Evolutionary conservation across 106 monocot species (phyloP).

Genomic region (Ottelia alismoides): DNA sequence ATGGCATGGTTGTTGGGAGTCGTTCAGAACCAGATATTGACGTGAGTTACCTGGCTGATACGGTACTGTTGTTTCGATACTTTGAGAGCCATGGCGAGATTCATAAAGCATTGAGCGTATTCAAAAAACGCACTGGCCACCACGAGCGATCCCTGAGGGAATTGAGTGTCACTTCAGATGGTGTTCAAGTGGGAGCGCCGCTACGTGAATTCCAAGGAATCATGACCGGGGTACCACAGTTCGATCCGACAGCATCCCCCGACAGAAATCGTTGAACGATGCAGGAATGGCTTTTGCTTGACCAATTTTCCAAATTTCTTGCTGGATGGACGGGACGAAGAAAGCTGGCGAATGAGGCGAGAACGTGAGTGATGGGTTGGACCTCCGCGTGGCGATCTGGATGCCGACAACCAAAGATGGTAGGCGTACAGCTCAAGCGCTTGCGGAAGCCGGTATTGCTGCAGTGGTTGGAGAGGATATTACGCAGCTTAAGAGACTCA

Average conservation of each 20-base stretch:
- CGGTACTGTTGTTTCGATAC: neutral
- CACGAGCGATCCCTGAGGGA: neutral
- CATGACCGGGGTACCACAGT: neutral
- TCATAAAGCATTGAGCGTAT: neutral
- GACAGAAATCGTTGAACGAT: too few species aligned
- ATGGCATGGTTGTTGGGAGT: neutral
- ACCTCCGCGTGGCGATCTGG: neutral
- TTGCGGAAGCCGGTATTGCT: neutral
- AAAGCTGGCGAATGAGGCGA: neutral
- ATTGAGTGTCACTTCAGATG: neutral
- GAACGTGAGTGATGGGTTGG: neutral
- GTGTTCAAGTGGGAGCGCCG: neutral
- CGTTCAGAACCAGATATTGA: neutral
- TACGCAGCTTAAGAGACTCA: neutral
- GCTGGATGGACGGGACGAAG: neutral
- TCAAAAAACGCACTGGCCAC: neutral
- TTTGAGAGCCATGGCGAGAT: neutral
- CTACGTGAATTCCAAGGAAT: neutral
- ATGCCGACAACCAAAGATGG: neutral
- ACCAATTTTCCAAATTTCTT: too few species aligned
- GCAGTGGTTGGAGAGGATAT: neutral
- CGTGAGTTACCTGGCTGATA: neutral
- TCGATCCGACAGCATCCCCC: too few species aligned
- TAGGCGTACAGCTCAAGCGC: neutral
- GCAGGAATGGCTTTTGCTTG: too few species aligned